phyloP scores from a whole-genome alignment of 352 stramenopile species.

The Pseudoperonospora humuli region DNA sequence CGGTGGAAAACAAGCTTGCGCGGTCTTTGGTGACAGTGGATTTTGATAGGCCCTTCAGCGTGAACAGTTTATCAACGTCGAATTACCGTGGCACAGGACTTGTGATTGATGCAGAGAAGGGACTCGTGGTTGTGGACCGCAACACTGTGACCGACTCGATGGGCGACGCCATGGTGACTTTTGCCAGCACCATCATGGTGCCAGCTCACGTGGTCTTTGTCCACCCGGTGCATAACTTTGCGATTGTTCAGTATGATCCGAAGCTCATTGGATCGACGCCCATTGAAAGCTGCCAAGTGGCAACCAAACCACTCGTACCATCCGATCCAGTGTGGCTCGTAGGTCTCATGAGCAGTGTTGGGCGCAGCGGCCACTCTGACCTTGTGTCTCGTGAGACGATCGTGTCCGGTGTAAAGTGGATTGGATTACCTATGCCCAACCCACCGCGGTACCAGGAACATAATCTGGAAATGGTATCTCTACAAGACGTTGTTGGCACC shows the following conservation, averaged over 20 bases:
- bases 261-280: conserved; percentile 78
- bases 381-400: conserved; percentile 82
- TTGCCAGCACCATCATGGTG: conserved; percentile 86
- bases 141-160: conserved; percentile 88
- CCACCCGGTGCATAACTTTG: conserved; percentile 90
- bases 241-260: conserved; percentile 88
- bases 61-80: conserved; percentile 78
- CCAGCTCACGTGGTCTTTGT: conserved; percentile 86
- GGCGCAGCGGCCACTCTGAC: conserved; percentile 70
- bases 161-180: conserved; percentile 85
- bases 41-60: conserved; percentile 79
- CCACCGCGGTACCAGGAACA: conserved; percentile 82
- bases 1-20: conserved; percentile 70
- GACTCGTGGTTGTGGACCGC: conserved; percentile 87
- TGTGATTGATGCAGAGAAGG: conserved; percentile 81
- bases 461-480: conserved; percentile 81
- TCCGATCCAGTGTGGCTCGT: conserved; percentile 83
- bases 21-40: conserved; percentile 81
- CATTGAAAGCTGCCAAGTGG: conserved; percentile 73
- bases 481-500: conserved; percentile 76
- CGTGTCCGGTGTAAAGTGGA: conserved; percentile 82
- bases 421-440: conserved; percentile 70
- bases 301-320: conserved; percentile 42
- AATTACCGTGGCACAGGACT: conserved; percentile 84
- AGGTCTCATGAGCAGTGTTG: conserved; percentile 74